Percentiles rank a stretch among this genome's conserved stretches.
Conservation (phyloP, 2,329 filamentous ascomycete genomes). For the Ophiostoma sp. region DNA sequence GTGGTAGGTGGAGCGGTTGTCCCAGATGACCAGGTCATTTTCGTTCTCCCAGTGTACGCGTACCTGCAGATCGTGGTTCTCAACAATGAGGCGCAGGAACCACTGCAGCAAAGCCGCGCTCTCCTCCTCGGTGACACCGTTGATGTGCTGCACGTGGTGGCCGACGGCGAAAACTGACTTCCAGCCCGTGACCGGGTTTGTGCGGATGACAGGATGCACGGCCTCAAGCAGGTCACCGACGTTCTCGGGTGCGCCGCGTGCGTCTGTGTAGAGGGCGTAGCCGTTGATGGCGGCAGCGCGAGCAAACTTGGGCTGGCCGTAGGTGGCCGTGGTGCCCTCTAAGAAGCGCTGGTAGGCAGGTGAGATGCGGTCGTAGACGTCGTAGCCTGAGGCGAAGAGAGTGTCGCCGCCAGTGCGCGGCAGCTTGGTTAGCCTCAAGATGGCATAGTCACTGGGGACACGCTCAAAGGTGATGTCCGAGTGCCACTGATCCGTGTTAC, state of each 20-base stretch:
- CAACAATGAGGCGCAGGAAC: slow-evolving; percentile 45
- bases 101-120: slow-evolving; percentile 43
- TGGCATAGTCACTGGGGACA: no score
- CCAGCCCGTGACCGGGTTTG: slow-evolving; percentile 55
- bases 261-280: slow-evolving; percentile 42
- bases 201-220: slow-evolving; percentile 50
- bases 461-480: no score
- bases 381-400: slow-evolving; percentile 32
- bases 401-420: no score
- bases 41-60: slow-evolving; percentile 40
- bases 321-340: slow-evolving; percentile 52
- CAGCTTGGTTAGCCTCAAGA: no score
- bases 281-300: slow-evolving; percentile 42
- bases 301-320: slow-evolving; percentile 46
- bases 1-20: slow-evolving; percentile 53
- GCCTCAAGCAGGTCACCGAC: slow-evolving; percentile 44
- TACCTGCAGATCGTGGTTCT: slow-evolving; percentile 54
- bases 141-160: slow-evolving; percentile 46
- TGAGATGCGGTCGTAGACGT: slow-evolving; percentile 46
- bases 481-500: no score
- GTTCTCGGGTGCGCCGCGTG: slow-evolving; percentile 48
- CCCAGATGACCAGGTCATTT: slow-evolving; percentile 53
- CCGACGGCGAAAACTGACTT: slow-evolving; percentile 50
- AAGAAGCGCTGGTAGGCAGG: slow-evolving; percentile 49
- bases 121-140: slow-evolving; percentile 45